phyloP scores from a whole-genome alignment of 495 filamentous ascomycete species.

The Chaetomium fimeti region DNA sequence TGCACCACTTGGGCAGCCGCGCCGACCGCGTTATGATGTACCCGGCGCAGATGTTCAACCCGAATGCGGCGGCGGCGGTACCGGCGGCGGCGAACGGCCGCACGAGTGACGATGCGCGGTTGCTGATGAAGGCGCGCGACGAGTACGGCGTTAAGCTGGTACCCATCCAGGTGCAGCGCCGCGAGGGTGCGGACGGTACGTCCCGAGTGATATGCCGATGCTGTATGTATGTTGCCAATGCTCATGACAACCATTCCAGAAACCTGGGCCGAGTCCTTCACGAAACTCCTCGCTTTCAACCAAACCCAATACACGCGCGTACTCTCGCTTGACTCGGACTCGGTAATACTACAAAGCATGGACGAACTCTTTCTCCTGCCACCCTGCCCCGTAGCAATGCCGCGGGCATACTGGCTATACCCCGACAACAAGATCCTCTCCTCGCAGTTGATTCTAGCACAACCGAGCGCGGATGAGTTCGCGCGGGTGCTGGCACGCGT shows the following conservation, averaged over 20 bases:
- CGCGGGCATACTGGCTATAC: conserved; percentile 69
- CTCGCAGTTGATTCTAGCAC: conserved; percentile 63
- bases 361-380: conserved; percentile 78
- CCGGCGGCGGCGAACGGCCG: not conserved
- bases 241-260: conserved; percentile 27
- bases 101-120: conserved; percentile 45
- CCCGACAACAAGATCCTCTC: conserved; percentile 54
- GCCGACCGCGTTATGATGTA: conserved; percentile 69
- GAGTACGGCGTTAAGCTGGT: conserved; percentile 60
- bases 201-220: conserved; percentile 10
- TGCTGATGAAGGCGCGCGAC: conserved; percentile 60
- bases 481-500: conserved; percentile 52
- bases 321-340: conserved; percentile 67
- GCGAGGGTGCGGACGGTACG: conserved; percentile 45
- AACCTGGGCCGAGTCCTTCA: conserved; percentile 63
- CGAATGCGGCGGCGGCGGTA: not conserved
- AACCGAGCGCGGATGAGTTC: conserved; percentile 58
- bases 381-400: conserved; percentile 57
- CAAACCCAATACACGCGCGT: conserved; percentile 66
- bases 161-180: conserved; percentile 58
- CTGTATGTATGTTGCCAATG: no score
- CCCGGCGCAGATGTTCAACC: conserved; percentile 54
- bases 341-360: conserved; percentile 60
- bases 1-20: conserved; percentile 59
- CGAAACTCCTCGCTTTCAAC: conserved; percentile 70